phyloP scores from a whole-genome alignment of 176 grass and related monocot genomes.

The Rhipidocladum racemiflorum region DNA sequence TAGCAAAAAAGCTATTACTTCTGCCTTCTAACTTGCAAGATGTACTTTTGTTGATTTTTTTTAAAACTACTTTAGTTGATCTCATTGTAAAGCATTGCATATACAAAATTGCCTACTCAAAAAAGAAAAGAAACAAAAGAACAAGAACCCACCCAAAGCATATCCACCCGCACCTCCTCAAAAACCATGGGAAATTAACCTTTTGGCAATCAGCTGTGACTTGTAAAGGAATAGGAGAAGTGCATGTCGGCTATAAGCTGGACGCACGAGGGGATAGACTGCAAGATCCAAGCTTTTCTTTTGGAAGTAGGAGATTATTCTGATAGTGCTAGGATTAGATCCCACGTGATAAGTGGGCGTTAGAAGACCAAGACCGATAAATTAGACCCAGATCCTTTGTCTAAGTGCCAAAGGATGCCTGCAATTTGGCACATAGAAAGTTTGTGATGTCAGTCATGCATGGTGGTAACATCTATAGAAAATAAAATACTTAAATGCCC shows the following conservation, averaged over 20 bases:
- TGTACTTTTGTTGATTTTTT: background rate
- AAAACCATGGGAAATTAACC: background rate
- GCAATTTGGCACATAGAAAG: background rate
- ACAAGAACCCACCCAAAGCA: conserved; percentile 15
- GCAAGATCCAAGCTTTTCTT: conserved; percentile 20
- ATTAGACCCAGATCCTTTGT: background rate
- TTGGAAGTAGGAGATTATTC: conserved; percentile 22
- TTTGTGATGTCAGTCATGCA: conserved; percentile 6
- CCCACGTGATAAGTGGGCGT: background rate
- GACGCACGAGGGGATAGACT: background rate
- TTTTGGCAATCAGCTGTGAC: conserved; percentile 9
- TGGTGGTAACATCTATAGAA: conserved; percentile 20
- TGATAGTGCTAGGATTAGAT: conserved; percentile 30
- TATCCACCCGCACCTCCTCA: background rate
- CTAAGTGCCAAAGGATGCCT: conserved; percentile 7
- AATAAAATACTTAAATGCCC: conserved; percentile 12
- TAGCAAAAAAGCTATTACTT: background rate
- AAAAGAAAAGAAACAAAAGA: background rate
- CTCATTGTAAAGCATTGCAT: background rate
- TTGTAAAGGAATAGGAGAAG: conserved; percentile 6
- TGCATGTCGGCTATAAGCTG: conserved; percentile 21
- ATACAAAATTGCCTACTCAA: background rate
- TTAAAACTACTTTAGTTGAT: background rate
- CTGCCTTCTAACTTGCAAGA: background rate
- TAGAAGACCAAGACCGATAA: background rate